A percentile compares a stretch with the other conserved stretches of the same genome.
phyloP scores from a whole-genome alignment of 495 filamentous ascomycete genomes.

The Xylaria venustula region DNA sequence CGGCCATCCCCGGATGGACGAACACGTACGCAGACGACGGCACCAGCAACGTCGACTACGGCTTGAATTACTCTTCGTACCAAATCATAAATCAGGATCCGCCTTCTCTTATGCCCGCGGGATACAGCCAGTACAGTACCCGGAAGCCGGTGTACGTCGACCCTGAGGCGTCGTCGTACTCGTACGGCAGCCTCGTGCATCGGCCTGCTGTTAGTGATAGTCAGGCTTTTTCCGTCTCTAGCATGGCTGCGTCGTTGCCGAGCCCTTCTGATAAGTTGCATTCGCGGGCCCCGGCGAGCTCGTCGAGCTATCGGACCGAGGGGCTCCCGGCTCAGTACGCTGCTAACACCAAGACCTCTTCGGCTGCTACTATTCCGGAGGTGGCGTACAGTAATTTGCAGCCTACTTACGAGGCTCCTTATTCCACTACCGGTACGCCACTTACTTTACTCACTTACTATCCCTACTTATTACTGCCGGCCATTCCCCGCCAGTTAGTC shows the following conservation, averaged over 20 bases:
- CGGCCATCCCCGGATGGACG: slow-evolving; percentile 33
- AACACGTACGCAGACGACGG: slow-evolving; percentile 34
- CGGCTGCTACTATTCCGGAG: slow-evolving; percentile 17
- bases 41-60: slow-evolving; percentile 36
- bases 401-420: slow-evolving; percentile 17
- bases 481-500: slow-evolving; percentile 7
- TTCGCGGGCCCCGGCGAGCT: slow-evolving; percentile 24
- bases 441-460: slow-evolving; percentile 5
- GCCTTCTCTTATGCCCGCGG: slow-evolving; percentile 26
- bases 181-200: slow-evolving; percentile 34
- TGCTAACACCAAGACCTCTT: slow-evolving; percentile 15
- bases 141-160: slow-evolving; percentile 34
- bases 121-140: slow-evolving; percentile 27
- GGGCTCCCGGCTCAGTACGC: slow-evolving; percentile 16
- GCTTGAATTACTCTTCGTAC: slow-evolving; percentile 30
- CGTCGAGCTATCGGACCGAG: slow-evolving; percentile 24
- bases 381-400: slow-evolving; percentile 21
- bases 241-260: slow-evolving; percentile 40
- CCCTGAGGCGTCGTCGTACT: slow-evolving; percentile 27
- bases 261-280: slow-evolving; percentile 30
- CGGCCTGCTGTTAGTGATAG: slow-evolving; percentile 32
- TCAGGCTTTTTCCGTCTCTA: slow-evolving; percentile 36
- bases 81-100: slow-evolving; percentile 33
- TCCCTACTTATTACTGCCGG: slow-evolving; percentile 12
- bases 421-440: slow-evolving; percentile 5